A percentile compares a stretch with the other conserved stretches of the same genome.
Evolutionary conservation across 257 asterid genomes (phyloP).

Genomic region (Knoxia roxburghii): DNA sequence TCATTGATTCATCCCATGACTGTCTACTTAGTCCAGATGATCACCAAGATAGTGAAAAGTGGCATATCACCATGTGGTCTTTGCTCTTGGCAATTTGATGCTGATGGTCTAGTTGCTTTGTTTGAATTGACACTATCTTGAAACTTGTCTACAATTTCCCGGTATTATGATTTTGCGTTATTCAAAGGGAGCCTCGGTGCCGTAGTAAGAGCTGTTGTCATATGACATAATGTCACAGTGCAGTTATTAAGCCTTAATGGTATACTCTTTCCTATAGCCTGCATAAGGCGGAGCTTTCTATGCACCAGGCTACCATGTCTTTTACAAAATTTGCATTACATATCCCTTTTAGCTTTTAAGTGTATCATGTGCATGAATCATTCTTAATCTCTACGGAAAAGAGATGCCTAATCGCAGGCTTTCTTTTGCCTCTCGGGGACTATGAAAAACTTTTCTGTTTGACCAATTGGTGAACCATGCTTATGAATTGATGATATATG

Average conservation of each 20-base stretch:
- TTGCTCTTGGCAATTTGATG: not conserved
- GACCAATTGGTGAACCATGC: not conserved
- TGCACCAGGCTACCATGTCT: too few species aligned
- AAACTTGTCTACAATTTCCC: too few species aligned
- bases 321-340: not conserved
- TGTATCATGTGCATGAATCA: not conserved
- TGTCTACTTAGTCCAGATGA: too few species aligned
- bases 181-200: too few species aligned
- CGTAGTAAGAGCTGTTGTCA: too few species aligned
- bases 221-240: too few species aligned
- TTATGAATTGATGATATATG: not conserved
- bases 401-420: not conserved
- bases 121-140: not conserved
- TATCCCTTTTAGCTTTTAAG: conserved; percentile 1
- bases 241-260: too few species aligned
- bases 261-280: too few species aligned
- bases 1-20: not conserved
- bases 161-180: too few species aligned
- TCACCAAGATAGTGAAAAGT: too few species aligned
- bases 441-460: not conserved
- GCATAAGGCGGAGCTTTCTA: too few species aligned
- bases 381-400: not conserved
- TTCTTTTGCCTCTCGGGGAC: not conserved
- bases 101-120: not conserved
- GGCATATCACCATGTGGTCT: not conserved